These are phyloP conservation scores for Hymenoscyphus albidus DNA, from an alignment of 2,329 filamentous ascomycete genomes.

Conservation along the genomic window DNA sequence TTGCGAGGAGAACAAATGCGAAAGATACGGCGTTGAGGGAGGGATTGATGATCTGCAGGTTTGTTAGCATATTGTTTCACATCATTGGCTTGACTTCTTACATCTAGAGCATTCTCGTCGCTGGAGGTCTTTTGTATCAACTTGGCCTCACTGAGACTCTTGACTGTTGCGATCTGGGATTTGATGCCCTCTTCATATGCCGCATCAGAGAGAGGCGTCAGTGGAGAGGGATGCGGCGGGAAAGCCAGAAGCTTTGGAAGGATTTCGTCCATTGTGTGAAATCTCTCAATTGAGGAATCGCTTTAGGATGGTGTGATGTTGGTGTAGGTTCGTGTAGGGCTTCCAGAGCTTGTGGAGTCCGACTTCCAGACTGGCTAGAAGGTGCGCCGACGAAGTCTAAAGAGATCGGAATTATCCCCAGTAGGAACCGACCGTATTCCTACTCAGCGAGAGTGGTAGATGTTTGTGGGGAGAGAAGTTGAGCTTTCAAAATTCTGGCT, in stretches of 20 bases:
- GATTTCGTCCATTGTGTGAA: conserved; percentile 34
- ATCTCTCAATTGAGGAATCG: not conserved
- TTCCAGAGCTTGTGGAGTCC: not conserved
- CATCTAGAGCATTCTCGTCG: conserved; percentile 38
- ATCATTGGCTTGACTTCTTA: conserved; percentile 21
- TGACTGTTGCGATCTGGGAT: conserved; percentile 38
- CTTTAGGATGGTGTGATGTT: not conserved
- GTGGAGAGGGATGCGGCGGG: conserved; percentile 37
- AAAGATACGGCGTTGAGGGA: conserved; percentile 56
- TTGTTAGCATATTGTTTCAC: conserved; percentile 9
- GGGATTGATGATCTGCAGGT: conserved; percentile 42
- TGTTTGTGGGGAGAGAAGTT: not conserved
- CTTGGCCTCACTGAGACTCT: conserved; percentile 35
- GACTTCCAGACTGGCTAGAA: not conserved
- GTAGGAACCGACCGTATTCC: not conserved
- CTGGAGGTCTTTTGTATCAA: conserved; percentile 34
- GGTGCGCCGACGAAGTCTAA: not conserved
- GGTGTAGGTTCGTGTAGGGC: not conserved
- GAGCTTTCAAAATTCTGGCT: not conserved
- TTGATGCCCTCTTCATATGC: conserved; percentile 43
- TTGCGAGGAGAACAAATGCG: conserved; percentile 49
- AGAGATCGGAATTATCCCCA: not conserved
- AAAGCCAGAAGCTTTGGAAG: conserved; percentile 39
- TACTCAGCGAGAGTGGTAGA: not conserved
- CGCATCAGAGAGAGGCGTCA: conserved; percentile 36